phyloP scores from a whole-genome alignment of 805 yeast genomes.

The Starmerella vaccinii region DNA sequence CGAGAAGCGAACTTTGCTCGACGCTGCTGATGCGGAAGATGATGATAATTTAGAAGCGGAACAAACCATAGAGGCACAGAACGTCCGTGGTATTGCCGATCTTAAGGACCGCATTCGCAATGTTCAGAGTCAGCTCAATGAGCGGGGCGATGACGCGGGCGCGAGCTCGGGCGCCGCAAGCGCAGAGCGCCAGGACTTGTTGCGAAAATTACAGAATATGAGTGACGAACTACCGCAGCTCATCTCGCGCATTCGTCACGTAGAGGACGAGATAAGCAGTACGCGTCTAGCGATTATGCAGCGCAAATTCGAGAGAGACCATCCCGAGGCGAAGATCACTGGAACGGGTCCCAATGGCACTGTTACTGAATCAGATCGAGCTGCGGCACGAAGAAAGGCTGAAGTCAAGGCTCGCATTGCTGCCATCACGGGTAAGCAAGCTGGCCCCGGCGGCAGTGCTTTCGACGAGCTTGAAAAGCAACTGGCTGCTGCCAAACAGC shows the following conservation, averaged over 20 bases:
- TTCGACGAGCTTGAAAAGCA: slow-evolving; percentile 47
- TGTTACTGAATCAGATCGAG: slow-evolving; percentile 71
- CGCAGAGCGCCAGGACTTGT: slow-evolving; percentile 35
- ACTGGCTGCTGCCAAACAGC: slow-evolving; percentile 43
- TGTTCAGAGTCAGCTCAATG: slow-evolving; percentile 34
- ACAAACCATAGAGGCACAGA: slow-evolving; percentile 32
- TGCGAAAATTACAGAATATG: slow-evolving; percentile 48
- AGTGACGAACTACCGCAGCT: slow-evolving; percentile 65
- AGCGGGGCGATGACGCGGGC: slow-evolving; percentile 1
- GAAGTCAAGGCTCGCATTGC: slow-evolving; percentile 80
- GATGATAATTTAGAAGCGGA: slow-evolving; percentile 32
- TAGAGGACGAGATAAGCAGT: slow-evolving; percentile 58
- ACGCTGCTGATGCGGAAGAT: slow-evolving; percentile 55
- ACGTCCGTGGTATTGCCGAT: slow-evolving; percentile 48
- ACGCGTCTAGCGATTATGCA: slow-evolving; percentile 58
- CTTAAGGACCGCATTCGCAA: slow-evolving; percentile 50
- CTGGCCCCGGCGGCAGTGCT: slow-evolving; percentile 32
- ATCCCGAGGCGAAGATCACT: slow-evolving; percentile 58
- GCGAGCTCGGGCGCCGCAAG: slow-evolving; percentile 15
- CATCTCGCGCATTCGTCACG: slow-evolving; percentile 48
- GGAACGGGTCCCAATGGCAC: slow-evolving; percentile 86
- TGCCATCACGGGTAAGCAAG: slow-evolving; percentile 70
- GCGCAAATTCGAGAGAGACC: slow-evolving; percentile 43
- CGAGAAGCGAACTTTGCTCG: slow-evolving; percentile 61
- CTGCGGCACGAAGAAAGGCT: slow-evolving; percentile 72